Evolutionary conservation across 2,329 filamentous ascomycete species (phyloP).

Genomic region (Parastagonospora nodorum): DNA sequence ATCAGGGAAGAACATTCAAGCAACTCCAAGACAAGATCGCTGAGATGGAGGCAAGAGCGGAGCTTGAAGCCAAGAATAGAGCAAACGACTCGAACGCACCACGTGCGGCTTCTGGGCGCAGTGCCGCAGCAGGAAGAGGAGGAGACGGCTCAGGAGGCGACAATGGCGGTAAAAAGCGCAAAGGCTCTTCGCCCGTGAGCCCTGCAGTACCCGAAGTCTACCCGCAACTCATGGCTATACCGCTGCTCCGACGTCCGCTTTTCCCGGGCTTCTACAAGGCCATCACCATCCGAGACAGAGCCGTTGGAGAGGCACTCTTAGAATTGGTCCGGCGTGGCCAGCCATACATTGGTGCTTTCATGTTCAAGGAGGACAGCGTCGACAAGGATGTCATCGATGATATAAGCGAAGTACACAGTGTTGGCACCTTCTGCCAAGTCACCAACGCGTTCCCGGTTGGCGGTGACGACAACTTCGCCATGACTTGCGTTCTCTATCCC

Average conservation of each 20-base stretch:
- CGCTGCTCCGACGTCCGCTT: constrained; percentile 88
- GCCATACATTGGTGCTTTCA: constrained; percentile 93
- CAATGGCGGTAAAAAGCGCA: constrained; percentile 70
- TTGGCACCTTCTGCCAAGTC: constrained; percentile 96
- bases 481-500: constrained; percentile 94
- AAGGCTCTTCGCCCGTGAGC: constrained; percentile 78
- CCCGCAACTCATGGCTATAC: constrained; percentile 95
- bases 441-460: constrained; percentile 90
- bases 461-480: constrained; percentile 76
- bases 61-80: constrained; percentile 52
- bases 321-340: constrained; percentile 97
- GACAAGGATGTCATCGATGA: constrained; percentile 94
- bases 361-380: constrained; percentile 94
- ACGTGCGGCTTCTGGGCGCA: constrained; percentile 62
- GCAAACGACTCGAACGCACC: constrained; percentile 56
- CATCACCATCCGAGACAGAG: constrained; percentile 91
- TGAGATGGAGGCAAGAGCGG: constrained; percentile 48
- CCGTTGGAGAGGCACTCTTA: constrained; percentile 88
- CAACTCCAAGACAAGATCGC: background rate
- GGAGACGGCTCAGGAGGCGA: constrained; percentile 55
- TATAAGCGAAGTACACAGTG: constrained; percentile 88
- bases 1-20: background rate
- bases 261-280: constrained; percentile 99
- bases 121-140: constrained; percentile 62
- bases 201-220: constrained; percentile 92